These are phyloP conservation scores for Pythium monospermum DNA, from an alignment of 352 stramenopile genomes.

Conservation along the genomic window DNA sequence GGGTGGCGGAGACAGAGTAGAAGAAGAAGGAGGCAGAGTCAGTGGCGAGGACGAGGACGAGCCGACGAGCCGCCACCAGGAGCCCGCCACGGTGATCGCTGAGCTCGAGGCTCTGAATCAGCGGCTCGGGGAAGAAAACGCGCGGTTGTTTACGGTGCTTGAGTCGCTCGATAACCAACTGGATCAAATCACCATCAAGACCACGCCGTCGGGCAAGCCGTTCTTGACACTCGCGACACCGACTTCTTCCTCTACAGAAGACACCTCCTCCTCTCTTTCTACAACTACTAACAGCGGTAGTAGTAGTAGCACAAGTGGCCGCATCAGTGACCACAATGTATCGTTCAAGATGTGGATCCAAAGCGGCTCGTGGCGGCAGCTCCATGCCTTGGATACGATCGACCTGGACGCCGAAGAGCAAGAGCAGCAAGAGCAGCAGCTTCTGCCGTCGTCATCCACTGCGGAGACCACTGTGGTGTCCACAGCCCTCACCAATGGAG, in stretches of 20 bases:
- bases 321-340: constrained; percentile 6
- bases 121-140: constrained; percentile 45
- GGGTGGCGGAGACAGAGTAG: no score
- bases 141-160: constrained; percentile 39
- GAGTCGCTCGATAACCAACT: constrained; percentile 43
- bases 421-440: background rate
- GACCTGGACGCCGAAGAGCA: constrained; percentile 6
- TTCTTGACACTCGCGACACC: constrained; percentile 38
- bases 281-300: no score
- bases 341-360: constrained; percentile 57
- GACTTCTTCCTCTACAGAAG: no score
- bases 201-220: constrained; percentile 27
- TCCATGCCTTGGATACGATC: constrained; percentile 7
- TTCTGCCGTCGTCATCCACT: background rate
- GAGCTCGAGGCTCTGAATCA: constrained; percentile 36
- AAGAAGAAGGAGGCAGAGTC: no score
- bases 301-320: constrained; percentile 1
- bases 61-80: no score
- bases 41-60: background rate
- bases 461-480: background rate
- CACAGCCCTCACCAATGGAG: no score
- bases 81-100: no score
- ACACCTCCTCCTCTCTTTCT: no score
- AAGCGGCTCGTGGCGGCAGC: constrained; percentile 27
- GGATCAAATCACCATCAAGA: constrained; percentile 38